phyloP scores from a whole-genome alignment of 2,329 filamentous ascomycete genomes.

The Hymenoscyphus fraxineus region DNA sequence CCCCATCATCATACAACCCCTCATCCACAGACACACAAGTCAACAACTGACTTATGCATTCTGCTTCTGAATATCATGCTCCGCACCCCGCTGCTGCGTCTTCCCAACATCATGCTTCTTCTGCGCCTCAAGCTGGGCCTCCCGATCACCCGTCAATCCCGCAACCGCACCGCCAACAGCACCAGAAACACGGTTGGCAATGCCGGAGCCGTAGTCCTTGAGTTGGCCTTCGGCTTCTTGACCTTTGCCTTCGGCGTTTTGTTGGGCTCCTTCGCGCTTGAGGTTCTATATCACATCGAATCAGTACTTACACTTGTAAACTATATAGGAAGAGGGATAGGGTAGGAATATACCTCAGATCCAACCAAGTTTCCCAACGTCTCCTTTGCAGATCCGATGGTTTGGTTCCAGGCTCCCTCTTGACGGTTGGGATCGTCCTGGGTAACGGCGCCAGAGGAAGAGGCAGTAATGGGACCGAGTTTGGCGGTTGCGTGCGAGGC shows the following conservation, averaged over 20 bases:
- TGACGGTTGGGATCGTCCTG: slow-evolving; percentile 70
- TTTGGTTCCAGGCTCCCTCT: slow-evolving; percentile 80
- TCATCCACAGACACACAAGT: background rate
- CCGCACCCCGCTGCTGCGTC: slow-evolving; percentile 77
- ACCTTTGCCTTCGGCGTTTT: slow-evolving; percentile 75
- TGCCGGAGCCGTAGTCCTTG: slow-evolving; percentile 66
- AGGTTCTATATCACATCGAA: slow-evolving; percentile 45
- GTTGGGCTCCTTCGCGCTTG: slow-evolving; percentile 68
- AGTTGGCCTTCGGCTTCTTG: slow-evolving; percentile 82
- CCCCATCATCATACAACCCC: background rate
- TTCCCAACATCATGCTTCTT: slow-evolving; percentile 74
- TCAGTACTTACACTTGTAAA: slow-evolving; percentile 1
- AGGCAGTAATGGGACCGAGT: slow-evolving; percentile 67
- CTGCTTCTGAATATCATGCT: slow-evolving; percentile 71
- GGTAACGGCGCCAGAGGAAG: slow-evolving; percentile 64
- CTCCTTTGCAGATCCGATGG: slow-evolving; percentile 82
- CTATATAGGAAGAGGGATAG: too few species aligned
- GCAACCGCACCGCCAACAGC: slow-evolving; percentile 68
- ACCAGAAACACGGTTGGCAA: slow-evolving; percentile 64
- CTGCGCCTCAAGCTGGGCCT: slow-evolving; percentile 62
- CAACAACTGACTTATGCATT: slow-evolving; percentile 19
- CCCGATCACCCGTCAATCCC: slow-evolving; percentile 66
- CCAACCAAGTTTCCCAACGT: slow-evolving; percentile 71
- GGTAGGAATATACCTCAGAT: slow-evolving; percentile 54
- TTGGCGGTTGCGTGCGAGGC: slow-evolving; percentile 73